These are phyloP conservation scores for Mucor racemosus DNA, from an alignment of 371 early-diverging fungal genomes.

Conservation along the genomic window DNA sequence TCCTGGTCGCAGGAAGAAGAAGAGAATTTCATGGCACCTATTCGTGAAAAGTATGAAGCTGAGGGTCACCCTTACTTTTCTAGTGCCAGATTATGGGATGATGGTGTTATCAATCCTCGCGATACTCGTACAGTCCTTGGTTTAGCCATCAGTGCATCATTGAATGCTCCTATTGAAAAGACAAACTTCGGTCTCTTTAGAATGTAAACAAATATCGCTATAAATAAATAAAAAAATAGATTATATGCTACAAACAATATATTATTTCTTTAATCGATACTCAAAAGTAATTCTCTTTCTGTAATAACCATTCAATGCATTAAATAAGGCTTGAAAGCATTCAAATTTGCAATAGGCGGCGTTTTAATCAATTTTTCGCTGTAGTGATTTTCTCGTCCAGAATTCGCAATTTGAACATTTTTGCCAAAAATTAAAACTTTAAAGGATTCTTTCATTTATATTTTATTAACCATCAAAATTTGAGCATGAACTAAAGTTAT, in stretches of 20 bases:
- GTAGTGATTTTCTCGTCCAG: too few species aligned
- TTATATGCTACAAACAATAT: not conserved
- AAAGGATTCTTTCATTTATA: too few species aligned
- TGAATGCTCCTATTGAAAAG: conserved; percentile 79
- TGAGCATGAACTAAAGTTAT: too few species aligned
- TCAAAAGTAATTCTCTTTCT: too few species aligned
- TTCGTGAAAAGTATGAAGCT: conserved; percentile 85
- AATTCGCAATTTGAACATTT: too few species aligned
- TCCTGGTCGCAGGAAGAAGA: conserved; percentile 76
- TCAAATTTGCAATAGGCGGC: too few species aligned
- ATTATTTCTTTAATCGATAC: too few species aligned
- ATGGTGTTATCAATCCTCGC: conserved; percentile 93
- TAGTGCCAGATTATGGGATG: conserved; percentile 94
- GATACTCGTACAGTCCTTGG: conserved; percentile 92
- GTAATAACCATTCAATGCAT: too few species aligned
- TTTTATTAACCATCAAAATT: too few species aligned
- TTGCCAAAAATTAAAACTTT: too few species aligned
- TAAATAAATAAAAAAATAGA: conserved; percentile 2
- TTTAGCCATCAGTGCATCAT: conserved; percentile 82
- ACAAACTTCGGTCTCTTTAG: conserved; percentile 96
- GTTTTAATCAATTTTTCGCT: too few species aligned
- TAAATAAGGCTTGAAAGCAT: too few species aligned
- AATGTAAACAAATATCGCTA: conserved; percentile 71
- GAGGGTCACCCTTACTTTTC: conserved; percentile 97
- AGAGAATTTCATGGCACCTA: conserved; percentile 85